Conservation (phyloP, 352 stramenopile genomes). For the Pythium myriotylum region DNA sequence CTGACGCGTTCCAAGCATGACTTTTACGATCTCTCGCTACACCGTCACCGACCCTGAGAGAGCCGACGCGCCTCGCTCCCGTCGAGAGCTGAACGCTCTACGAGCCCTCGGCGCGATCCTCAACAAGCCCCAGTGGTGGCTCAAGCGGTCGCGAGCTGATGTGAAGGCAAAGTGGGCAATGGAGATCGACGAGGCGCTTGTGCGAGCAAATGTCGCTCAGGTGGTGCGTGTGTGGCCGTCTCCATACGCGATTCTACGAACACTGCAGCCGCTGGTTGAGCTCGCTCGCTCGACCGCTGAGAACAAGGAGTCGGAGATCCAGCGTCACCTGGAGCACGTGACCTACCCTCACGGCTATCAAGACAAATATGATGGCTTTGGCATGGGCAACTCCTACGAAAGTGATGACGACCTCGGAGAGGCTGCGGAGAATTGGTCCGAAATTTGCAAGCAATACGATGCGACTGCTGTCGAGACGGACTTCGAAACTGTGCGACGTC, state of each 20-base stretch:
- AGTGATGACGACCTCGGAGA: conserved; percentile 17
- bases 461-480: conserved; percentile 2
- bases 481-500: not conserved
- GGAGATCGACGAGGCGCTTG: conserved; percentile 23
- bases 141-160: conserved; percentile 11
- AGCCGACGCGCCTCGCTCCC: not conserved
- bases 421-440: not conserved
- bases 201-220: conserved; percentile 5
- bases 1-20: too few relatives aligned
- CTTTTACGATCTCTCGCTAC: not conserved
- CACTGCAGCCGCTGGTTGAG: not conserved
- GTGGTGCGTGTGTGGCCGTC: conserved; percentile 7
- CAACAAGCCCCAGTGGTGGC: conserved; percentile 14
- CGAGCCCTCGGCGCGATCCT: conserved; percentile 23
- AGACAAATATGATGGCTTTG: not conserved
- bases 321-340: not conserved
- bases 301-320: not conserved
- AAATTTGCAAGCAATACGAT: not conserved
- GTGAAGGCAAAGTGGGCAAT: conserved; percentile 25
- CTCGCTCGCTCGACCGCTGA: not conserved
- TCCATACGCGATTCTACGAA: not conserved
- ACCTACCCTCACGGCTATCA: conserved; percentile 1
- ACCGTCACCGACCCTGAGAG: not conserved
- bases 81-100: conserved; percentile 31
- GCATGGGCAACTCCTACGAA: conserved; percentile 13